These are phyloP conservation scores for Moniliella sp. DNA, from an alignment of 1,284 basidiomycete genomes.

Conservation along the genomic window DNA sequence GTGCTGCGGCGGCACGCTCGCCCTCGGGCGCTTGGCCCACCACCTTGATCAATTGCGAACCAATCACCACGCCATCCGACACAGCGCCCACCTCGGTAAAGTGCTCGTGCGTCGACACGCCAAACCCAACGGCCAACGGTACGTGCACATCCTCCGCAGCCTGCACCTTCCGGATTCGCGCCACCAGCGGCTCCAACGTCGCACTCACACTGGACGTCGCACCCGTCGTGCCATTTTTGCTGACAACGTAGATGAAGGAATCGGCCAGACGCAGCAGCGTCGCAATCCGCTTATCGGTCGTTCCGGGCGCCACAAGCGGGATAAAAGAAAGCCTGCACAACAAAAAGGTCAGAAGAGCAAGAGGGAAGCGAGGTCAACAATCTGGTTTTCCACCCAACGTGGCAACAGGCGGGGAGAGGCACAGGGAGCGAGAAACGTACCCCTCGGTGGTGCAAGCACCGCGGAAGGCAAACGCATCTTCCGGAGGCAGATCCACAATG, in stretches of 20 bases:
- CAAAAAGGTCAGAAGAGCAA: not conserved
- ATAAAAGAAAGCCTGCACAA: conserved; percentile 89
- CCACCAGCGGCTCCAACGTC: conserved; percentile 28
- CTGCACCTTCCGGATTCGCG: conserved; percentile 29
- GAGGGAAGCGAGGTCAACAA: not conserved
- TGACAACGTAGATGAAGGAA: conserved; percentile 73
- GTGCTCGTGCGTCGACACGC: conserved; percentile 70
- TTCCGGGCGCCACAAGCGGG: conserved; percentile 83
- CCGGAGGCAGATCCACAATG: conserved; percentile 87
- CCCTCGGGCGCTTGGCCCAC: conserved; percentile 1
- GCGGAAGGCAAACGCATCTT: conserved; percentile 77
- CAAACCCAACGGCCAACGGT: conserved; percentile 86
- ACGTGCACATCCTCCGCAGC: conserved; percentile 47
- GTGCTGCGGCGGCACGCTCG: too few relatives aligned
- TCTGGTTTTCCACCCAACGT: not conserved
- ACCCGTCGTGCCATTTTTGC: conserved; percentile 88
- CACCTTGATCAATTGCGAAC: conserved; percentile 51
- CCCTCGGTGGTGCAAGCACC: conserved; percentile 57
- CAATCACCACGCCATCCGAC: conserved; percentile 86
- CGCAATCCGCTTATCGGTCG: conserved; percentile 63
- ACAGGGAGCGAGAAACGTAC: conserved; percentile 42
- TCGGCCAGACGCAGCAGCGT: too few relatives aligned
- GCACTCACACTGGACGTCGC: conserved; percentile 50
- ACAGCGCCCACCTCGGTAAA: conserved; percentile 60
- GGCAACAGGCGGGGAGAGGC: not conserved